These are phyloP conservation scores for Amesomyces nigricolor DNA, from an alignment of 2,329 filamentous ascomycete species.

Conservation along the genomic window DNA sequence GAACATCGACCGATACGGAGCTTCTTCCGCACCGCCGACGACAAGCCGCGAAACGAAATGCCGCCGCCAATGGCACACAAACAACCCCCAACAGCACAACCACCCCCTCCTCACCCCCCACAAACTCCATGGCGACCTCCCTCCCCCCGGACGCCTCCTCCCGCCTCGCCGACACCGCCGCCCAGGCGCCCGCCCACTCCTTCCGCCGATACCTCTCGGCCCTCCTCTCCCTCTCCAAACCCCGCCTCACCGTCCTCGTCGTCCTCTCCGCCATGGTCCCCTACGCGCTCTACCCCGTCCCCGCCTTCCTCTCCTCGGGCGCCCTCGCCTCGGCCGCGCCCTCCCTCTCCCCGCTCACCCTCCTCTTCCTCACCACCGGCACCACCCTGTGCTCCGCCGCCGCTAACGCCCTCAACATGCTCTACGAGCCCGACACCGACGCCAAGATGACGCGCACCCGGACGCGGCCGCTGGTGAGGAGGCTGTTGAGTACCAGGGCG, in stretches of 20 bases:
- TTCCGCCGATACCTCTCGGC: constrained; percentile 65
- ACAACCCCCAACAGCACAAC: constrained; percentile 2
- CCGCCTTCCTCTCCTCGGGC: constrained; percentile 70
- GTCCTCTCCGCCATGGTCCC: constrained; percentile 85
- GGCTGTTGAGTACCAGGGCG: constrained; percentile 63
- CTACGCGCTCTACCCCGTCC: constrained; percentile 90
- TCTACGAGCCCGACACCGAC: constrained; percentile 86
- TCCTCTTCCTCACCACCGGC: constrained; percentile 84
- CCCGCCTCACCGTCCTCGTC: constrained; percentile 84
- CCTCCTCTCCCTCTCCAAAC: constrained; percentile 90
- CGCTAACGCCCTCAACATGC: constrained; percentile 95
- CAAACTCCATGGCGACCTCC: constrained; percentile 15
- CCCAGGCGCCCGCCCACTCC: constrained; percentile 45
- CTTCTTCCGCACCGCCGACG: constrained; percentile 29
- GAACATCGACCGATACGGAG: background rate
- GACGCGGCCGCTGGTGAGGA: constrained; percentile 81
- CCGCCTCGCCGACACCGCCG: constrained; percentile 48
- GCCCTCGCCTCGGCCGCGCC: constrained; percentile 53
- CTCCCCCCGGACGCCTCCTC: constrained; percentile 42
- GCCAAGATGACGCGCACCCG: constrained; percentile 90
- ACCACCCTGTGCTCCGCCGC: constrained; percentile 85
- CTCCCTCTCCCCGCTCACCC: constrained; percentile 82
- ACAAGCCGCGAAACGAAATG: constrained; percentile 26
- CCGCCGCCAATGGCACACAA: constrained; percentile 4
- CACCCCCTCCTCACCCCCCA: constrained; percentile 9